Percentiles rank a stretch among this genome's conserved stretches.
Conservation (phyloP, 768 basidiomycete species). For the Symmetrospora coprosmae region DNA sequence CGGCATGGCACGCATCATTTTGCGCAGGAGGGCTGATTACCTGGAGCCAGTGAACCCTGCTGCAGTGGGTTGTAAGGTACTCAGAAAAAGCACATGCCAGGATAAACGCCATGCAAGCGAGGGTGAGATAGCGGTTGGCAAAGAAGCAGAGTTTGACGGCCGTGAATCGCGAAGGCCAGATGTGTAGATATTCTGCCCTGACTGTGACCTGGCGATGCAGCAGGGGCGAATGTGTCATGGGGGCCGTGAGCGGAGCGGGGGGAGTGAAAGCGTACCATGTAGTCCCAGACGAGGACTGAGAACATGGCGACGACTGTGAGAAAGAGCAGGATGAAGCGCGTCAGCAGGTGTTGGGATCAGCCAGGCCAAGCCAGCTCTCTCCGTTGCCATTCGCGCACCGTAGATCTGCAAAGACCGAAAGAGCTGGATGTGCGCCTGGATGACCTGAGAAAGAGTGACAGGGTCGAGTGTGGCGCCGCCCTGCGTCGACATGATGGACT, state of each 20-base stretch:
- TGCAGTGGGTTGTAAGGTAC: not conserved
- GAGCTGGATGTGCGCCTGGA: too few relatives aligned
- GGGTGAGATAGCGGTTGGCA: constrained; percentile 9
- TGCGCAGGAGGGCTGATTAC: not conserved
- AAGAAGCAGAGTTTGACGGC: constrained; percentile 13
- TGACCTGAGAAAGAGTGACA: too few relatives aligned
- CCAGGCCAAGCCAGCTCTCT: too few relatives aligned
- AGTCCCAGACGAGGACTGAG: constrained; percentile 15
- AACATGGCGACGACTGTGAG: not conserved
- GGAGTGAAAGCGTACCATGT: not conserved
- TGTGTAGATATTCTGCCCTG: not conserved
- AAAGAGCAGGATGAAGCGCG: too few relatives aligned
- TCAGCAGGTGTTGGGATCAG: too few relatives aligned
- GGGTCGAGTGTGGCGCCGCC: too few relatives aligned
- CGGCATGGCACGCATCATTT: not conserved
- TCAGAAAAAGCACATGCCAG: not conserved
- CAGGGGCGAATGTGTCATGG: not conserved
- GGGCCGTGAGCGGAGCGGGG: too few relatives aligned
- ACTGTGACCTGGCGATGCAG: constrained; percentile 4
- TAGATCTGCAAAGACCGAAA: too few relatives aligned
- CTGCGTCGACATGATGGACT: too few relatives aligned
- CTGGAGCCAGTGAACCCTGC: constrained; percentile 8
- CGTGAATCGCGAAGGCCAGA: constrained; percentile 5
- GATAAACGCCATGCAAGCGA: constrained; percentile 3
- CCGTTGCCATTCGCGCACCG: too few relatives aligned